Evolutionary conservation across 148 eudicot genomes (phyloP), one percentile per base, ranked within the genome.

Genomic region (Diospyros kaki): DNA sequence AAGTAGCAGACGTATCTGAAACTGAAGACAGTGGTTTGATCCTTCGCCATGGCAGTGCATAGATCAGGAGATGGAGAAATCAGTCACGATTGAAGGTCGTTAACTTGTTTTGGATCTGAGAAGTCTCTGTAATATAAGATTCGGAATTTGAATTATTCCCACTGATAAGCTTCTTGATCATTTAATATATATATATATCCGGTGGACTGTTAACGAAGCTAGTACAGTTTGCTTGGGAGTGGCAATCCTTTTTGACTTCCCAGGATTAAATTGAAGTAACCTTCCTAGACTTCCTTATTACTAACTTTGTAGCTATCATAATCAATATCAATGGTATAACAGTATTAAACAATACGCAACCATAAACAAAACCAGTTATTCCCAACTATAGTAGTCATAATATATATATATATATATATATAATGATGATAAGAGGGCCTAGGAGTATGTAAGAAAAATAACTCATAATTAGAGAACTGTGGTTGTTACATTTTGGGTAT

Each of bases 1-100:
- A 61, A 50, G 60, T 64, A 74, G 70, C 87, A 84, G 63, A 14
- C 28, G 54, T 41, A 71, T n/a, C 83, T 79, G 44, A 83, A 76
- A 54, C 75, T 65, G 76, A 65, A 69, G 69, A 58, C 51, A 3
- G 15, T 17, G 43, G 46, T 7, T 38, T 28, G 72, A 75, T 75
- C 78, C 56, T 65, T 75, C 5, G 78, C 69, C 82, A 79, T 79
- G 73, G 48, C 11, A 60, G 55, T 18, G 44, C 44, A 38, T 43
- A 61, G 61, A 60, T 41, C 75, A 73, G 61, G 41, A 38, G 54
- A 73, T 45, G 50, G 41, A 45, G 50, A 58, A 72, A 18, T n/a
- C 6, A 48, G 52, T 48, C 52, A 48, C 6, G 52, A 48, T 48
- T 4, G 8, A 28, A 62, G 55, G 13, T 53, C 66, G 18, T 56